Base-by-base conservation (phyloP, 306 rosid species). In the Pyrus bretschneideri region DNA sequence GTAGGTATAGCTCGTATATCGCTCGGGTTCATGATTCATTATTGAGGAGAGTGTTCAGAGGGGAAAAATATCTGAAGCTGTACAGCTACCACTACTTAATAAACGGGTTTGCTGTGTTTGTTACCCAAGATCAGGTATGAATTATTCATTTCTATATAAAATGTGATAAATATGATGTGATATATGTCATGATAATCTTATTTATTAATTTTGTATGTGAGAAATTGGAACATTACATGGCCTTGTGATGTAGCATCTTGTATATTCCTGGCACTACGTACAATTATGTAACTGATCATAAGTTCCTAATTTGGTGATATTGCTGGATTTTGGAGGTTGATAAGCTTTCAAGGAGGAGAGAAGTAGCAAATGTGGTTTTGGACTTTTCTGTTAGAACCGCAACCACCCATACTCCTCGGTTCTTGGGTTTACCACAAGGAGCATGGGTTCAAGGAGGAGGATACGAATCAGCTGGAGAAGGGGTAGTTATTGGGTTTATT, bases 351-450 rank as follows among this genome's bases (percentile, higher is more conserved):
- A 85, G 85, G 86, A 92, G 97, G 74, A 82, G 85, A 69, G 98
- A 92, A 82, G 98, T 96, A 72, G 85, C 96, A 33, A 92, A 91
- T 83, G 90, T 96, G 83, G 86, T 89, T 38, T 78, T 88, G 86
- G 99, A 96, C 80, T 96, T 90, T 85, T 87, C 98, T 15, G 97
- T 96, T 68, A 87, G 93, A 87, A 96, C 98, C 9, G 99, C 99
- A 23, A 96, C 99, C 12, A 96, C 99, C 4, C 87, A 96, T 79
- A 96, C 99, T 9, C 99, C 99, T 13, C 87, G 88, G 71, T 96
- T 96, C 86, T 83, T 96, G 91, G 99, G 99, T 78, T 89, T 96
- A 42, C 99, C 93, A 46, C 82, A 81, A 62, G 97, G 98, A 70
- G 99, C 99, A 23, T 96, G 99, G 99, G 76, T 60, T 38, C 90